These are phyloP conservation scores for Tuber melanosporum DNA, from an alignment of 495 filamentous ascomycete species.

Conservation along the genomic window DNA sequence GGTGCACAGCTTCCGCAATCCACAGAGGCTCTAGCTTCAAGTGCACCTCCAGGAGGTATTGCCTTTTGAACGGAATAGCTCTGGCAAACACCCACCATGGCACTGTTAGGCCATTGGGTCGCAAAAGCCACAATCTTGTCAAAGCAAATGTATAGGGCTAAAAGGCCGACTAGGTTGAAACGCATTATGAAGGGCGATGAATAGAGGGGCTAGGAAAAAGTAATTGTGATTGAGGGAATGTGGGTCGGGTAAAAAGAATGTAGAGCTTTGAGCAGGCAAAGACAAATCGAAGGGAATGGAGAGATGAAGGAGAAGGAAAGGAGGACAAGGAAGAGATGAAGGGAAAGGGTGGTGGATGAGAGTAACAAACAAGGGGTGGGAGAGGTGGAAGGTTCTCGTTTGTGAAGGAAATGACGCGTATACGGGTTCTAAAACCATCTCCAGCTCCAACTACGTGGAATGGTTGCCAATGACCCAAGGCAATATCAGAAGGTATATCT, in stretches of 20 bases:
- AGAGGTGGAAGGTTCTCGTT: not conserved
- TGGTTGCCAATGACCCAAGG: not conserved
- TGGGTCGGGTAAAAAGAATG: not conserved
- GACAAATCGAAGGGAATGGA: not conserved
- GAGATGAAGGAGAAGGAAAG: not conserved
- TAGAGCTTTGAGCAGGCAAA: not conserved
- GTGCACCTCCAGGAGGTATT: not conserved
- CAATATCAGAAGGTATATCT: not conserved
- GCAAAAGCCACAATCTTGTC: not conserved
- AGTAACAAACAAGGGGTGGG: not conserved
- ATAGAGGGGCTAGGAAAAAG: not conserved
- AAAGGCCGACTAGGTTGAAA: not conserved
- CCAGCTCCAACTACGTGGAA: not conserved
- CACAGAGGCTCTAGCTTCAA: not conserved
- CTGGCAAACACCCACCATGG: not conserved
- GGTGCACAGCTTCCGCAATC: not conserved
- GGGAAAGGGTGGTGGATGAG: not conserved
- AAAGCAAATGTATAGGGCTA: not conserved
- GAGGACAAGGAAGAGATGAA: not conserved
- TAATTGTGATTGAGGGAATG: not conserved
- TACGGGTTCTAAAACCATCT: not conserved
- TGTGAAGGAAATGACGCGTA: not conserved
- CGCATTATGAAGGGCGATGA: not conserved
- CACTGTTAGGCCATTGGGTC: not conserved
- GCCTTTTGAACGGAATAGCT: slow-evolving; percentile 1